Conservation (phyloP, 768 basidiomycete genomes). For the Hericium coralloides region DNA sequence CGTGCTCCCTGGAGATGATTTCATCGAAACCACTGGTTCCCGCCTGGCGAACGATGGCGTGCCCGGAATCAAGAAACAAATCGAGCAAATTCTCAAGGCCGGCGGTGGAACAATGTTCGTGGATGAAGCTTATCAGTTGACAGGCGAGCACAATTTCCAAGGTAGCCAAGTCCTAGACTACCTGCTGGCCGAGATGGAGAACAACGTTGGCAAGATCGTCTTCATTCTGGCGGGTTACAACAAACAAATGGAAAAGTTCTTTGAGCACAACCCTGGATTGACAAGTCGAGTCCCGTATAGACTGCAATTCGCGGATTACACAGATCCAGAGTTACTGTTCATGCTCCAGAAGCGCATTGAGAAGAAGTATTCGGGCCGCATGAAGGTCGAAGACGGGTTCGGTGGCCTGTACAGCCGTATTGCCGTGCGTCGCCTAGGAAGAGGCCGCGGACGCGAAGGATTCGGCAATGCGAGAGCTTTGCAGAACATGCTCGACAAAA, state of each 20-base stretch:
- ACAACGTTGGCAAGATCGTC: slow-evolving; percentile 50
- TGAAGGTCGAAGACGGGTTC: slow-evolving; percentile 45
- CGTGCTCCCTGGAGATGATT: slow-evolving; percentile 42
- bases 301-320: slow-evolving; percentile 54
- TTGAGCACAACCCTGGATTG: slow-evolving; percentile 67
- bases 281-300: slow-evolving; percentile 57
- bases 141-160: slow-evolving; percentile 33
- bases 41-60: slow-evolving; percentile 51
- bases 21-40: slow-evolving; percentile 58
- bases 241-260: slow-evolving; percentile 70
- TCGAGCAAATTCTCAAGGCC: slow-evolving; percentile 35
- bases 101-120: slow-evolving; percentile 64
- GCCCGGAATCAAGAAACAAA: slow-evolving; percentile 35
- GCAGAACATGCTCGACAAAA: slow-evolving; percentile 36
- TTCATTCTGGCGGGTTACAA: slow-evolving; percentile 67
- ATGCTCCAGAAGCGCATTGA: slow-evolving; percentile 45
- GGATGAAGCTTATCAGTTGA: slow-evolving; percentile 67
- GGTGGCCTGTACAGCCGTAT: slow-evolving; percentile 48
- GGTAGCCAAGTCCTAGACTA: slow-evolving; percentile 60
- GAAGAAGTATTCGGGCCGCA: slow-evolving; percentile 37
- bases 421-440: slow-evolving; percentile 48
- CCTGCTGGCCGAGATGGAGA: slow-evolving; percentile 69
- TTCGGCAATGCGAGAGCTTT: slow-evolving; percentile 65
- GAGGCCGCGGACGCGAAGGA: slow-evolving; percentile 47
- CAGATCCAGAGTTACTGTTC: slow-evolving; percentile 41